phyloP scores from a whole-genome alignment of 176 grass and related monocot genomes.

The Canna indica region DNA sequence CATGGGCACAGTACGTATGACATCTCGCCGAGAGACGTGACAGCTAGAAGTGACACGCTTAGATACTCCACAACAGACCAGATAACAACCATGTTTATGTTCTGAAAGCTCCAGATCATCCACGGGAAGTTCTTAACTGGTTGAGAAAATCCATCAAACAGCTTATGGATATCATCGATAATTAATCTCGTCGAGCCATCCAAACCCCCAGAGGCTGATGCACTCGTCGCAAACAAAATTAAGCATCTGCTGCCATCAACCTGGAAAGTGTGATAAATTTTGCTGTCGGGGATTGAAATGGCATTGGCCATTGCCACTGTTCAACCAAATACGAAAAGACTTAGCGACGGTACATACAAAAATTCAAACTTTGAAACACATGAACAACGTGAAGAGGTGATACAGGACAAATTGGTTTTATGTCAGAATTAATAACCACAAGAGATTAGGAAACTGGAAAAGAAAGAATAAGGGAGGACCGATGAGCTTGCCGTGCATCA shows the following conservation, averaged over 20 bases:
- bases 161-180: not conserved
- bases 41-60: constrained; percentile 7
- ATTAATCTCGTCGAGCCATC: not conserved
- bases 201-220: not conserved
- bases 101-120: constrained; percentile 14
- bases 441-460: not conserved
- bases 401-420: no score
- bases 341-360: no score
- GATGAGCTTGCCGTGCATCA: not conserved
- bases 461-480: not conserved
- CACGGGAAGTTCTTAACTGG: constrained; percentile 25
- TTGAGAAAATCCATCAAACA: constrained; percentile 20
- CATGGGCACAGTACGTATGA: constrained; percentile 25
- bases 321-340: not conserved
- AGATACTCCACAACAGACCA: constrained; percentile 12
- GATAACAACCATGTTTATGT: constrained; percentile 7
- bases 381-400: no score
- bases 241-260: not conserved
- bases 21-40: constrained; percentile 26
- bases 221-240: not conserved
- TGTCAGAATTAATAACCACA: not conserved
- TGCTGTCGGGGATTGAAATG: not conserved
- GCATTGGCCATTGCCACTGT: not conserved
- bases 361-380: not conserved
- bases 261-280: not conserved